Base-by-base conservation (phyloP, 352 stramenopile species). In the Pythium angustatum region DNA sequence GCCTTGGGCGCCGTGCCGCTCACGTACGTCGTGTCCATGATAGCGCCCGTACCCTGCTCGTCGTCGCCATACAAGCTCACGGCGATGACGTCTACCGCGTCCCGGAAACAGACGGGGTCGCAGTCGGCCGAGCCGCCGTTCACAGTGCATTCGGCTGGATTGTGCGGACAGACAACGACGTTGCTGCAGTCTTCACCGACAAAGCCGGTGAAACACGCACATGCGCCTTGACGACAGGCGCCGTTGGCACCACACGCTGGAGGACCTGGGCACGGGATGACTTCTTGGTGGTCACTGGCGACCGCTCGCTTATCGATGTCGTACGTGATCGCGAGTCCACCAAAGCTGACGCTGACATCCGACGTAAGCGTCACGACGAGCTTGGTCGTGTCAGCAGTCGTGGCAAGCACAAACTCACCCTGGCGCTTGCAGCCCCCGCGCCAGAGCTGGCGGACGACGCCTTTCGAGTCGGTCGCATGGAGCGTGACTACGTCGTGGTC, bases 131-230 rank as follows among this genome's bases (percentile, higher is more conserved):
- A 4, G 2, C 48, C 48, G 19, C 31, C 28, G 5, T 41, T 58
- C 0, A 11, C 10, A 21, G 54, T 69, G 44, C 81, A 90, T 0
- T 55, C 55, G 17, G 68, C 60, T 2, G 73, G 4, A 44, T 85
- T 59, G 17, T 56, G 49, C 3, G 77, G 79, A 27, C 81, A 90
- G 2, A 88, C 43, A 6, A 81, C 64, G 22, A 72, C 58, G 45
- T 88, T 90, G 21, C 74, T 85, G 53, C 79, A 90, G 53, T 85
- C 83, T 53, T 90, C 81, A 9, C 81, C 81, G 9, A 83, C 67
- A 49, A 75, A 88, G 0, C 79, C 79, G n/a, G 48, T 81, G 30
- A 90, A 78, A 26, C 81, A 90, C 8, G 54, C 54, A 28, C 81
- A 90, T 15, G 31, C 31, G 15, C 81, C 81, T 15, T 73, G 43